Evolutionary conservation across 2,329 filamentous ascomycete genomes (phyloP), one percentile per base, ranked within the genome.

Genomic region (Fusarium ambrosium): DNA sequence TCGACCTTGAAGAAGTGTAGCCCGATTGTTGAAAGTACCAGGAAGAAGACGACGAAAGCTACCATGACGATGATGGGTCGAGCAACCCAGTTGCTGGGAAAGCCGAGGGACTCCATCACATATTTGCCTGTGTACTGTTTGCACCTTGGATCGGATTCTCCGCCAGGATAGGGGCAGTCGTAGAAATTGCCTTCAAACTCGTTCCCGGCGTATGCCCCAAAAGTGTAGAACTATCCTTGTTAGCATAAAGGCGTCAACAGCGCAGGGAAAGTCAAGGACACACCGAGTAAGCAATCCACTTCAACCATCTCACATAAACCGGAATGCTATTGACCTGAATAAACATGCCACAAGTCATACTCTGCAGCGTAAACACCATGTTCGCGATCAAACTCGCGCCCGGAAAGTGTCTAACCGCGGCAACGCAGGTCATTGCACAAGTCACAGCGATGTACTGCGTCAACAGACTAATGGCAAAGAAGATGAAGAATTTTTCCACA

Each of bases 231-330:
- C 88, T 90, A 29, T 7, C 0, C 0, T 14, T 10, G 63, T 82
- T 55, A 82, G 76, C 34, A 59, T 6, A 2, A n/a, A 5, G 4
- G 22, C 0, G 7, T 10, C 59, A 79, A 9, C 13, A 5, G 41
- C 43, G 20, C 4, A 48, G 22, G 14, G 16, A 22, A 48, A 48
- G 4, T 4, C 22, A 4, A 2, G 13, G 5, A 78, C 85, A 79
- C 81, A 88, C 88, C 24, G 88, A 87, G 73, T 91, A 92, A 1
- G 90, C 88, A 27, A 87, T 87, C 85, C 90, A 93, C 79, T 94
- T 95, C 2, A 93, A 84, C 93, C 93, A 95, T 65, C 93, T 87
- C n/a, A 94, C 90, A 76, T 95, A 95, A 1, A 95, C 86, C 0
- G 93, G 92, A 4, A 95, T 93, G 6, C 91, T 90, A 63, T 93